Base-by-base conservation (phyloP, 495 filamentous ascomycete genomes). In the Margaritispora aquatica region DNA sequence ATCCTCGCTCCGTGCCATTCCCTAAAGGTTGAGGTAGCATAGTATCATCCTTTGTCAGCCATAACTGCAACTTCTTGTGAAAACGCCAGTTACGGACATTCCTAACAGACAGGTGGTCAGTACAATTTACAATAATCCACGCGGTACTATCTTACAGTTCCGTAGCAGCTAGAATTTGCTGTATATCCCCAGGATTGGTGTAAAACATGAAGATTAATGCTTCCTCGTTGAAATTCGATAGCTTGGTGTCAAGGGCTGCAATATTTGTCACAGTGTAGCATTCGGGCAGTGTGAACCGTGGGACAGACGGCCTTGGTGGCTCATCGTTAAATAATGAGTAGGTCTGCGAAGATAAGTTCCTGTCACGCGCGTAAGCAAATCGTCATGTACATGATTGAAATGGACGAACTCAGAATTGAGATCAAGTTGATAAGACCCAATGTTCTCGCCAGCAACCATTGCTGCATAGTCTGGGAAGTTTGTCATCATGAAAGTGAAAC, bases 201-300 rank as follows among this genome's bases (percentile, higher is more conserved):
- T 96, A 97, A 77, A 97, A 97, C 61, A 97, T 94, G 76, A 87
- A 92, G 70, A 97, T 91, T 55, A 97, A 77, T 0, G 91, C 95
- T 69, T 97, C 92, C 58, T 96, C 90, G 61, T 87, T 88, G 74
- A 96, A 95, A 54, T 84, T 88, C 17, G 79, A 76, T 48, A 96
- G 88, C 62, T 92, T 88, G 53, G 83, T 81, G 48, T 89, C 83
- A 20, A 96, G 77, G 17, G 84, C 82, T 64, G 91, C 89, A 27
- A 95, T 87, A 65, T 96, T 97, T 62, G 83, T 85, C 22, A 97
- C 92, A 49, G 80, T 84, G 69, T 97, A 97, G 70, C 90, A 94
- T 22, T 86, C 81, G 1, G 92, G 92, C 7, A 96, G 72, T 13
- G 75, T 80, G 68, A 87, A 93, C 50, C 91, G 87, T 36, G 90